Percentiles rank a stretch among this genome's conserved stretches.
phyloP scores from a whole-genome alignment of 2,329 filamentous ascomycete species.

The Trichoderma guizhouense region DNA sequence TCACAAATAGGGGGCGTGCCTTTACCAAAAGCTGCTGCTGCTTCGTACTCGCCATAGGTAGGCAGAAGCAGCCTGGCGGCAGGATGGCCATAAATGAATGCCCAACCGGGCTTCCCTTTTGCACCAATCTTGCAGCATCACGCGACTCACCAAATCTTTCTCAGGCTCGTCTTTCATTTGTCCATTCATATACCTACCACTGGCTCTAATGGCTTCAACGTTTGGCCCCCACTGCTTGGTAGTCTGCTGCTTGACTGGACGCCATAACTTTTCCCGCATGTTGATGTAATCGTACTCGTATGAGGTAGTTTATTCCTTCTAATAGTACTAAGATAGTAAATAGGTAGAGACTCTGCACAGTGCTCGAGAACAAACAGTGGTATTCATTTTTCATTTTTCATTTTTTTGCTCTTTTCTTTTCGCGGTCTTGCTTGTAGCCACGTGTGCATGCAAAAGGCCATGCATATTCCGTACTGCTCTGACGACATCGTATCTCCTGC shows the following conservation, averaged over 20 bases:
- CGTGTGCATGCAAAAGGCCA: slow-evolving; percentile 6
- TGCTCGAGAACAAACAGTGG: not conserved
- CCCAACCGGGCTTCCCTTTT: slow-evolving; percentile 6
- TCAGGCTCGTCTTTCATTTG: not conserved
- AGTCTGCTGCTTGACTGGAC: not conserved
- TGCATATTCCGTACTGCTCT: not conserved
- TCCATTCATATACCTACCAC: not conserved
- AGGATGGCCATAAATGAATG: not conserved
- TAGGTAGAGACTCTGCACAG: not conserved
- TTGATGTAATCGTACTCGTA: not conserved
- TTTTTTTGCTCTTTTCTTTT: not conserved
- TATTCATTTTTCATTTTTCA: not conserved
- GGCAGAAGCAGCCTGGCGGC: not conserved
- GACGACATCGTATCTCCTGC: not conserved
- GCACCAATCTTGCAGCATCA: slow-evolving; percentile 12
- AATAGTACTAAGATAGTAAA: not conserved
- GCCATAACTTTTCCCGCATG: not conserved
- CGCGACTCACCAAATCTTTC: slow-evolving; percentile 9
- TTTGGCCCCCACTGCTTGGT: not conserved
- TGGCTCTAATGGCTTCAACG: not conserved
- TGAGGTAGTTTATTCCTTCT: not conserved
- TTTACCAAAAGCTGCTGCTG: not conserved
- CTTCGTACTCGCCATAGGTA: not conserved
- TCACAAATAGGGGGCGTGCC: not conserved
- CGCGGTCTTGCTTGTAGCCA: not conserved